Conservation (phyloP, 2,329 filamentous ascomycete genomes). For the Epichloe hybrida region DNA sequence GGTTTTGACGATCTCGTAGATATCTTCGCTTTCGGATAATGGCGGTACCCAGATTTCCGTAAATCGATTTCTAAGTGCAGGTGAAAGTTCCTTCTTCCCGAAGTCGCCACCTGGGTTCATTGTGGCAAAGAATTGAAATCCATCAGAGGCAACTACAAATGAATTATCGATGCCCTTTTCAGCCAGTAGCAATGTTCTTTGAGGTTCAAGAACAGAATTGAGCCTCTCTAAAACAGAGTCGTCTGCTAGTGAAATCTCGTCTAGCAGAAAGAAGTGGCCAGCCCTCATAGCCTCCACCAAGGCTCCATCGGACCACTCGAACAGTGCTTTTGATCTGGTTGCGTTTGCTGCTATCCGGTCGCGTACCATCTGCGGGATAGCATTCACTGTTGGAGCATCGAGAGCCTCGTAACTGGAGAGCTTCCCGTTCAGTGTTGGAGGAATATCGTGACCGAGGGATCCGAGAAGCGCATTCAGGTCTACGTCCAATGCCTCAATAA, state of each 20-base stretch:
- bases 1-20: slow-evolving; percentile 69
- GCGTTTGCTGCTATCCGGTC: slow-evolving; percentile 33
- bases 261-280: slow-evolving; percentile 82
- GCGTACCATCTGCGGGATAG: slow-evolving; percentile 35
- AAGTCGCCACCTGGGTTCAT: slow-evolving; percentile 99
- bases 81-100: slow-evolving; percentile 93
- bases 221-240: slow-evolving; percentile 92
- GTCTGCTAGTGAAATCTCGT: slow-evolving; percentile 95
- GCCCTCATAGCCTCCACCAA: slow-evolving; percentile 87
- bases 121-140: slow-evolving; percentile 92
- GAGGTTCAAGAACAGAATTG: slow-evolving; percentile 89
- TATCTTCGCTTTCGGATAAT: slow-evolving; percentile 70
- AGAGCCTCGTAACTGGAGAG: slow-evolving; percentile 39
- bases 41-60: slow-evolving; percentile 98
- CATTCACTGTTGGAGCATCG: slow-evolving; percentile 32
- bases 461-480: slow-evolving; percentile 40
- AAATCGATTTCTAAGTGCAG: slow-evolving; percentile 87
- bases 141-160: slow-evolving; percentile 57
- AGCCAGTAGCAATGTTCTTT: slow-evolving; percentile 73
- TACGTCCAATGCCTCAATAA: slow-evolving; percentile 51
- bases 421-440: slow-evolving; percentile 38
- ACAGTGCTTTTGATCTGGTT: slow-evolving; percentile 66
- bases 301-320: slow-evolving; percentile 93
- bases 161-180: slow-evolving; percentile 86
- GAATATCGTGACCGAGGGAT: slow-evolving; percentile 24